Evolutionary conservation across 2,329 filamentous ascomycete genomes (phyloP).

Genomic region (Calycina herbarum): DNA sequence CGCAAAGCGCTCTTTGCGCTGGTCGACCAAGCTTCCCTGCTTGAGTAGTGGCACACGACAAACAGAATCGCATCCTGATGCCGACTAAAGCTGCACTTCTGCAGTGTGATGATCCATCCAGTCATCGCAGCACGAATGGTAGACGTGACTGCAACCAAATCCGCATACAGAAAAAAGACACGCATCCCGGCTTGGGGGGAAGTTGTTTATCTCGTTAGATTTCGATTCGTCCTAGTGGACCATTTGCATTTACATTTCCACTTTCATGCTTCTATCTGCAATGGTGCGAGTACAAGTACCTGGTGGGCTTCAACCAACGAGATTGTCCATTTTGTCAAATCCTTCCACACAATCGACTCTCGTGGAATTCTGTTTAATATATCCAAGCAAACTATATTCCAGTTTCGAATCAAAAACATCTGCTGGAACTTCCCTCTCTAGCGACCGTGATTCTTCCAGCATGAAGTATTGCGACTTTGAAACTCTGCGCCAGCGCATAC

Average conservation of each 20-base stretch:
- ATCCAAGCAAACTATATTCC: too few species aligned
- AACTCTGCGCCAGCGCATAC: conserved; percentile 38
- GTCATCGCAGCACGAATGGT: conserved; percentile 15
- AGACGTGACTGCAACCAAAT: conserved; percentile 9
- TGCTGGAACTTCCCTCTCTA: too few species aligned
- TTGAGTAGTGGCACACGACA: neutral
- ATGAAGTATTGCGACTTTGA: conserved; percentile 32
- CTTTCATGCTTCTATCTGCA: neutral
- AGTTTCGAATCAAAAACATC: too few species aligned
- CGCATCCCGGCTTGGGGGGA: conserved; percentile 4
- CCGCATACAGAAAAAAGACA: conserved; percentile 1
- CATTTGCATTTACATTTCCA: neutral
- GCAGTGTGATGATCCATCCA: conserved; percentile 31
- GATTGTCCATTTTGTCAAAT: too few species aligned
- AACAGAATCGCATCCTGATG: conserved; percentile 7
- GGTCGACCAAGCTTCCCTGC: conserved; percentile 13
- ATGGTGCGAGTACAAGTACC: neutral
- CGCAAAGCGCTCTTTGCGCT: conserved; percentile 8
- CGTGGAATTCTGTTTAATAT: too few species aligned
- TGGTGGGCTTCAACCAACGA: neutral
- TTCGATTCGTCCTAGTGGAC: neutral
- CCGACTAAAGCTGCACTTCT: conserved; percentile 25
- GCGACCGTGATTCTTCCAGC: conserved; percentile 22
- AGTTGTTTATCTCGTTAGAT: neutral
- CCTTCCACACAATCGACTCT: too few species aligned